phyloP scores from a whole-genome alignment of 2,329 filamentous ascomycete species.

The Chalara sp. region DNA sequence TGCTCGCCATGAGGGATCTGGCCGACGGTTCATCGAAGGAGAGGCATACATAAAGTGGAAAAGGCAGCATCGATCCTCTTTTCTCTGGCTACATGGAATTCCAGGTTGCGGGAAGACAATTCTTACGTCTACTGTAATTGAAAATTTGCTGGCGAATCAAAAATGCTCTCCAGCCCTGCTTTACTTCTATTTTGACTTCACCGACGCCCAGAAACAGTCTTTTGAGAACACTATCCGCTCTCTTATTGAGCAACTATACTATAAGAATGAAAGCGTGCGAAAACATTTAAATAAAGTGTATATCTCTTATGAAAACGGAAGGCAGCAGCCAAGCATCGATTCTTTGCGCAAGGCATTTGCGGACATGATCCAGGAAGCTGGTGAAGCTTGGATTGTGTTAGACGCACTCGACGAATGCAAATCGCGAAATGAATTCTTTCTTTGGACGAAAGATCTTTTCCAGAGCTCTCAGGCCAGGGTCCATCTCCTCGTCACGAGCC shows the following conservation, averaged over 20 bases:
- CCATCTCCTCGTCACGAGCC: slow-evolving; percentile 14
- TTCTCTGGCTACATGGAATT: slow-evolving; percentile 33
- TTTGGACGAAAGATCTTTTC: not conserved
- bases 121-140: slow-evolving; percentile 30
- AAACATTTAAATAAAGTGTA: slow-evolving; percentile 21
- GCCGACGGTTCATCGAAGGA: slow-evolving; percentile 30
- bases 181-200: slow-evolving; percentile 35
- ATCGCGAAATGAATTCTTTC: slow-evolving; percentile 1
- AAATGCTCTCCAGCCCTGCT: too few species aligned
- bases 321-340: slow-evolving; percentile 18
- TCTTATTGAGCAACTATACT: slow-evolving; percentile 29
- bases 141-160: slow-evolving; percentile 1
- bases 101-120: slow-evolving; percentile 37
- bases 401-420: slow-evolving; percentile 28
- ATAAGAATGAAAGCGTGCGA: slow-evolving; percentile 12
- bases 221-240: slow-evolving; percentile 31
- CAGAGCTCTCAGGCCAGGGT: not conserved
- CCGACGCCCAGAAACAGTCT: slow-evolving; percentile 28
- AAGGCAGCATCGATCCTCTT: slow-evolving; percentile 19
- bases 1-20: slow-evolving; percentile 26
- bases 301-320: slow-evolving; percentile 17
- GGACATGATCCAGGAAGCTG: slow-evolving; percentile 20
- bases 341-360: slow-evolving; percentile 17
- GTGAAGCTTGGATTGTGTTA: slow-evolving; percentile 21
- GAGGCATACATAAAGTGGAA: slow-evolving; percentile 28